These are phyloP conservation scores for Beta lomatogona DNA, from an alignment of 179 eudicot species.

Conservation along the genomic window DNA sequence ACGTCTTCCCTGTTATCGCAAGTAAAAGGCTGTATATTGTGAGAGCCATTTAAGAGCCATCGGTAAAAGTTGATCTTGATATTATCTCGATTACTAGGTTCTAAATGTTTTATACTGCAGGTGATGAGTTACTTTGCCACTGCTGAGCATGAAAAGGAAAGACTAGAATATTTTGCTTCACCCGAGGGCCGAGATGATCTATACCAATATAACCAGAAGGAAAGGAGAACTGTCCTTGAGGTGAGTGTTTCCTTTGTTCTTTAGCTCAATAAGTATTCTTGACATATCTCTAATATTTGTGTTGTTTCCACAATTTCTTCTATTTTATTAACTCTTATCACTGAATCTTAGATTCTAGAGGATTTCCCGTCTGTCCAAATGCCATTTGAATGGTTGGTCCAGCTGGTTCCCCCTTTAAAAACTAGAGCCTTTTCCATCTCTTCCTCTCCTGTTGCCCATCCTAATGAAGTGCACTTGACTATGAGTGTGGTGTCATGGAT, in stretches of 20 bases:
- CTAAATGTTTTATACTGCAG: conserved; percentile 35
- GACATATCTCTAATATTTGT: conserved; percentile 9
- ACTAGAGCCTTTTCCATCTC: conserved; percentile 89
- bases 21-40: background rate
- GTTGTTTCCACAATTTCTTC: background rate
- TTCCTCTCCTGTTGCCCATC: conserved; percentile 81
- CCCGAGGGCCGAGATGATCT: conserved; percentile 99
- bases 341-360: conserved; percentile 67
- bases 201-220: conserved; percentile 93
- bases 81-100: background rate
- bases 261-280: background rate
- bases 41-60: background rate
- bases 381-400: conserved; percentile 98
- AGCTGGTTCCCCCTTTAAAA: conserved; percentile 86
- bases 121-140: conserved; percentile 94
- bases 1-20: background rate
- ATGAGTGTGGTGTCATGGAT: conserved; percentile 76
- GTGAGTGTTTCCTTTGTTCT: conserved; percentile 32
- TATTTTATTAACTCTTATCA: background rate
- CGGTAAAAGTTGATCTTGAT: background rate
- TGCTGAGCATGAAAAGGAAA: conserved; percentile 97
- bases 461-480: conserved; percentile 87
- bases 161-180: conserved; percentile 88
- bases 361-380: conserved; percentile 97
- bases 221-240: conserved; percentile 94